Conservation (phyloP, 495 filamentous ascomycete genomes). For the Daldinia vernicosa region DNA sequence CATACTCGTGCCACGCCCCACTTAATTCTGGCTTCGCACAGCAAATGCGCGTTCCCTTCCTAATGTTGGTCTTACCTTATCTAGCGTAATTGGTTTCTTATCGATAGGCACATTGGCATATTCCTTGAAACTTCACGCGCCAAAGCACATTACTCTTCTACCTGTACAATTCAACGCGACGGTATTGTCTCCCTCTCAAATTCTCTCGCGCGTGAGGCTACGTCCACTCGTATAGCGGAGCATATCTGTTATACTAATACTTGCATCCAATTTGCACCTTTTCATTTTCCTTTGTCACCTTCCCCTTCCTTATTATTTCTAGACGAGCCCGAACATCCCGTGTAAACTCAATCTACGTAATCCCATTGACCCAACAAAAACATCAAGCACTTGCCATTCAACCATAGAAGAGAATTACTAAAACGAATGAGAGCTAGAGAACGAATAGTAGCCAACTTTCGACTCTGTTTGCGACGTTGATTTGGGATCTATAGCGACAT, state of each 20-base stretch:
- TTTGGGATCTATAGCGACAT: conserved; percentile 21
- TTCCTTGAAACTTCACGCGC: conserved; percentile 23
- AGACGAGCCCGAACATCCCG: neutral
- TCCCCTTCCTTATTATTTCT: neutral
- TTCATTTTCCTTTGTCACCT: neutral
- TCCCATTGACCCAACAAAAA: neutral
- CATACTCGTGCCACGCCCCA: too few relatives aligned
- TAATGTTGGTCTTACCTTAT: neutral
- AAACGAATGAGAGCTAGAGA: neutral
- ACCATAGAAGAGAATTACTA: neutral
- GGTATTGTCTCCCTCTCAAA: neutral
- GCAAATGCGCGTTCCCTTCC: neutral
- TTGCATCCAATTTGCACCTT: neutral
- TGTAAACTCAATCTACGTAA: neutral
- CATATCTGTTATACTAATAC: neutral
- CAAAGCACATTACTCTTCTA: neutral
- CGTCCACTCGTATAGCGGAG: neutral
- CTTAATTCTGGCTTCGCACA: too few relatives aligned
- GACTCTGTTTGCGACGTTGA: neutral
- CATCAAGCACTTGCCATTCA: neutral
- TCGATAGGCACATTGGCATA: conserved; percentile 23
- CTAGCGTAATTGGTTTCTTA: conserved; percentile 13
- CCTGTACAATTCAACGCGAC: conserved; percentile 6
- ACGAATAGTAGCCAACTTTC: neutral
- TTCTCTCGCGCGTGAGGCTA: neutral